These are phyloP conservation scores for Russula griseocarnosa DNA, from an alignment of 768 basidiomycete species.

Conservation along the genomic window DNA sequence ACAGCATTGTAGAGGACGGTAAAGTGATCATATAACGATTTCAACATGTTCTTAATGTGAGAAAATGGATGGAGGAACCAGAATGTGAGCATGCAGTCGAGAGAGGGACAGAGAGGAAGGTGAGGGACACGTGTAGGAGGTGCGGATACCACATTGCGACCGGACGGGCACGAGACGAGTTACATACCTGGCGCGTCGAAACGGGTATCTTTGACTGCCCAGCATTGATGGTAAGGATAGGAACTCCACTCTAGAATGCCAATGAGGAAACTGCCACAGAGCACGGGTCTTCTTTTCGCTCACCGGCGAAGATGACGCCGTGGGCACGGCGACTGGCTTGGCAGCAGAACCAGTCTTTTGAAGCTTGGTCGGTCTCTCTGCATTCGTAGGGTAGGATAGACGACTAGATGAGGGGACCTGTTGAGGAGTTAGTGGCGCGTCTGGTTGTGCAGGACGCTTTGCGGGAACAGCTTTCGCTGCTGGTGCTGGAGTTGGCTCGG, in stretches of 20 bases:
- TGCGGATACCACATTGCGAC: constrained; percentile 20
- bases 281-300: constrained; percentile 14
- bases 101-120: background rate
- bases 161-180: constrained; percentile 19
- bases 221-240: constrained; percentile 60
- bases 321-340: constrained; percentile 43
- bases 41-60: constrained; percentile 59
- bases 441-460: constrained; percentile 44
- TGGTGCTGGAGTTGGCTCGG: constrained; percentile 29
- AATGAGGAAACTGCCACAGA: background rate
- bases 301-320: constrained; percentile 37
- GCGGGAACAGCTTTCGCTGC: constrained; percentile 40
- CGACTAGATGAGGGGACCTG: constrained; percentile 10
- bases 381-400: constrained; percentile 35
- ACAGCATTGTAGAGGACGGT: constrained; percentile 59
- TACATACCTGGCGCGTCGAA: constrained; percentile 65
- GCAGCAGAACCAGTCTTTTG: constrained; percentile 48
- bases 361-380: constrained; percentile 52
- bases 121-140: background rate
- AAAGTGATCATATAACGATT: constrained; percentile 71
- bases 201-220: constrained; percentile 68
- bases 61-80: constrained; percentile 1
- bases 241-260: constrained; percentile 49
- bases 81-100: constrained; percentile 10
- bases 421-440: background rate